These are phyloP conservation scores for Metschnikowia picachoensis DNA, from an alignment of 805 yeast species.

Conservation along the genomic window DNA sequence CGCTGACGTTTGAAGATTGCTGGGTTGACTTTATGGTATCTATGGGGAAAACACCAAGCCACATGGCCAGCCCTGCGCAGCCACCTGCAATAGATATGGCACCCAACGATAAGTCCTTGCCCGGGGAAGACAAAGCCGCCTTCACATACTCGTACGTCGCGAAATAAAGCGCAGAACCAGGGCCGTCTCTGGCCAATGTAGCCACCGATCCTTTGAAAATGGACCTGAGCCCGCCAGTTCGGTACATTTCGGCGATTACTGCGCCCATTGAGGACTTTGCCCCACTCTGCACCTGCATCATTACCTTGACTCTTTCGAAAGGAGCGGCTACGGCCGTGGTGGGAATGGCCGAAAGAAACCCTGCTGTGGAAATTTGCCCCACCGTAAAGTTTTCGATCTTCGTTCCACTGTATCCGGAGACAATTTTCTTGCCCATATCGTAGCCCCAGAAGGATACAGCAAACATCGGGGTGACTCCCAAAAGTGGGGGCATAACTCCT, in stretches of 20 bases:
- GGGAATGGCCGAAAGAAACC: slow-evolving; percentile 91
- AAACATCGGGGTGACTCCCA: slow-evolving; percentile 99
- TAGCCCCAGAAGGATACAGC: slow-evolving; percentile 99
- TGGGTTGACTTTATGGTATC: slow-evolving; percentile 89
- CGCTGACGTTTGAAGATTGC: slow-evolving; percentile 55
- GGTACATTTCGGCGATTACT: slow-evolving; percentile 64
- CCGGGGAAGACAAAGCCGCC: slow-evolving; percentile 52
- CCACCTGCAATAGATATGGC: slow-evolving; percentile 93
- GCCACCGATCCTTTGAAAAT: slow-evolving; percentile 89
- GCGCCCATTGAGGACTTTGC: slow-evolving; percentile 46
- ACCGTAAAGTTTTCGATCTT: slow-evolving; percentile 48
- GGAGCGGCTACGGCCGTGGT: slow-evolving; percentile 97
- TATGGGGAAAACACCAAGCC: slow-evolving; percentile 93
- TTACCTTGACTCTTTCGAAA: slow-evolving; percentile 91
- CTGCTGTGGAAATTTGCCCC: slow-evolving; percentile 81
- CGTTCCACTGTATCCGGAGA: slow-evolving; percentile 41
- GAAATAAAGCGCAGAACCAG: slow-evolving; percentile 93
- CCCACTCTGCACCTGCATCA: slow-evolving; percentile 71
- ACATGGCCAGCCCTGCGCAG: slow-evolving; percentile 93
- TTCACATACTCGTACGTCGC: slow-evolving; percentile 90
- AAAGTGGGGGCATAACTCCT: slow-evolving; percentile 89
- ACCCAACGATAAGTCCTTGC: slow-evolving; percentile 57
- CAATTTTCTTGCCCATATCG: slow-evolving; percentile 83
- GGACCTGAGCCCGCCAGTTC: slow-evolving; percentile 78
- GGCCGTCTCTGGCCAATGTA: slow-evolving; percentile 94